Conservation (phyloP, 2,329 filamentous ascomycete species). For the Hypomyces perniciosus region DNA sequence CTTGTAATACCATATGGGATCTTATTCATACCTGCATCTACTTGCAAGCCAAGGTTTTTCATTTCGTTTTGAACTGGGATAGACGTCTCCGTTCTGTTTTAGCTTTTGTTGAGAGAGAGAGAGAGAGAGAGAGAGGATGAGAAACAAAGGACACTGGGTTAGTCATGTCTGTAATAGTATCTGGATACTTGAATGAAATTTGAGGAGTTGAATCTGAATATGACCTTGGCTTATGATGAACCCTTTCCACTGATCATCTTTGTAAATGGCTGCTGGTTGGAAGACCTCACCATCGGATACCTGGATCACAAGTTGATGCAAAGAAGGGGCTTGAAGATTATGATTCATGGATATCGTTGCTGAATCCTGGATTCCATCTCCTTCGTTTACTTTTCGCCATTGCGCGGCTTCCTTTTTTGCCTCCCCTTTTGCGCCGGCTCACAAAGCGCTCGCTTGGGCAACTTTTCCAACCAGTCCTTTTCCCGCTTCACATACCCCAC, state of each 20-base stretch:
- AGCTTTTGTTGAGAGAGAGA: constrained; percentile 5
- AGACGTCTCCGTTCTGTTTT: constrained; percentile 1
- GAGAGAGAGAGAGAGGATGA: neutral
- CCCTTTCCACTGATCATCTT: neutral
- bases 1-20: constrained; percentile 10
- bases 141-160: constrained; percentile 7
- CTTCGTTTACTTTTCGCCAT: constrained; percentile 17
- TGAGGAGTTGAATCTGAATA: constrained; percentile 1
- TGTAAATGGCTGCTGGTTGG: neutral
- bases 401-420: constrained; percentile 36
- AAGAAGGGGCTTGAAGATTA: too few relatives aligned
- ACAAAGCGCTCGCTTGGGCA: constrained; percentile 61
- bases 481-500: constrained; percentile 68
- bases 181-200: constrained; percentile 10
- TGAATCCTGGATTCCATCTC: neutral
- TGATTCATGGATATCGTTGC: too few relatives aligned
- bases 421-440: constrained; percentile 57
- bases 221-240: neutral
- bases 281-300: neutral
- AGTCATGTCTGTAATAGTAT: constrained; percentile 11
- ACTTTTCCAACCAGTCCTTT: constrained; percentile 54
- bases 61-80: constrained; percentile 5
- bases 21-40: constrained; percentile 12
- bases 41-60: constrained; percentile 10
- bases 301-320: too few relatives aligned